Conservation (phyloP, 139 green algal genomes). For the Spirogloea muscicola region DNA sequence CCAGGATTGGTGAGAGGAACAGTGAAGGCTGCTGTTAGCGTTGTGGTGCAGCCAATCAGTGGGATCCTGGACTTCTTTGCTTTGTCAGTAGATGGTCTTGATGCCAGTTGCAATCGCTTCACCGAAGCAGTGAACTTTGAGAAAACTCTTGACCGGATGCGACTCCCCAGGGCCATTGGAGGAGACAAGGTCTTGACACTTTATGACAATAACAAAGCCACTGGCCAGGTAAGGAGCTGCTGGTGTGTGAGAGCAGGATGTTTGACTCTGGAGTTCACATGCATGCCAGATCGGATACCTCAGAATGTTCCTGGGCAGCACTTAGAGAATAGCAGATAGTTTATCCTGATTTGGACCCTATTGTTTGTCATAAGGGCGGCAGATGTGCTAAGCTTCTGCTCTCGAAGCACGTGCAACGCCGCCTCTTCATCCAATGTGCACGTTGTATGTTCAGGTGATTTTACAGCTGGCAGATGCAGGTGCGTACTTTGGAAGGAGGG, state of each 20-base stretch:
- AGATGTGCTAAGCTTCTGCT: too few species aligned
- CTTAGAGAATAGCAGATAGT: too few species aligned
- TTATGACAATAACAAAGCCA: constrained; percentile 46
- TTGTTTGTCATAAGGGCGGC: too few species aligned
- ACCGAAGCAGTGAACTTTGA: constrained; percentile 37
- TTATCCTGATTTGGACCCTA: too few species aligned
- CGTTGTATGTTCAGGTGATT: constrained; percentile 4
- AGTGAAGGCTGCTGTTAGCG: constrained; percentile 52
- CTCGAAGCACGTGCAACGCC: too few species aligned
- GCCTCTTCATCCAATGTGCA: too few species aligned
- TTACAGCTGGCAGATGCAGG: background rate
- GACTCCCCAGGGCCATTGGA: constrained; percentile 63
- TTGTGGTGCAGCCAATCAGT: constrained; percentile 60
- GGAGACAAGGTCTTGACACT: constrained; percentile 68
- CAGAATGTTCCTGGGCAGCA: too few species aligned
- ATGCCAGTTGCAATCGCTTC: constrained; percentile 30
- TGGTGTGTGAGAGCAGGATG: too few species aligned
- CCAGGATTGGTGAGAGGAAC: background rate
- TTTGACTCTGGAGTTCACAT: too few species aligned
- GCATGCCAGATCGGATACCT: too few species aligned
- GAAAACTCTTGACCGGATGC: constrained; percentile 44
- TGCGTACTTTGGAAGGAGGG: constrained; percentile 9
- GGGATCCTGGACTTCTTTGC: constrained; percentile 64
- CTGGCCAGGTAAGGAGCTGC: constrained; percentile 64
- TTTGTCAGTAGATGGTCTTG: constrained; percentile 63